phyloP scores from a whole-genome alignment of 208 protist species.

The Crithidia bombi region DNA sequence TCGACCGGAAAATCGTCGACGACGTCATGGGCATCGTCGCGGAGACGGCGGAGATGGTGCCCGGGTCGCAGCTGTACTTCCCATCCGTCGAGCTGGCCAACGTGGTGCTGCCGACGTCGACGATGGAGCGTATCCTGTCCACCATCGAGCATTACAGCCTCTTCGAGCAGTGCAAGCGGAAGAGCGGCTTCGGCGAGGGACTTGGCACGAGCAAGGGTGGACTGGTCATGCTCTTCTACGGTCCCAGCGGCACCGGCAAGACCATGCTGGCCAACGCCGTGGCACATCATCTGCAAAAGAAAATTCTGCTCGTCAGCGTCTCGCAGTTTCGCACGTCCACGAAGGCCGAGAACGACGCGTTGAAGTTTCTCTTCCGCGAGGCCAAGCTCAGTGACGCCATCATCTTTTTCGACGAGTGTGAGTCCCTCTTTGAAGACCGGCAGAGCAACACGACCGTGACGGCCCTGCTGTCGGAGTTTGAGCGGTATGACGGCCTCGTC shows the following conservation, averaged over 20 bases:
- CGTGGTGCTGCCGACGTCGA: conserved; percentile 81
- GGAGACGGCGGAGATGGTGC: conserved; percentile 91
- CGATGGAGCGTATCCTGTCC: conserved; percentile 81
- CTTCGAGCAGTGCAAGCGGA: conserved; percentile 81
- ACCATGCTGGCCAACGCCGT: conserved; percentile 95
- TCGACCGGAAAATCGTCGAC: conserved; percentile 94
- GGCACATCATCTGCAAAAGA: conserved; percentile 85
- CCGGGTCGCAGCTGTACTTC: conserved; percentile 85
- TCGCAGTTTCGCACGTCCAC: conserved; percentile 74
- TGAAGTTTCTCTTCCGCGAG: conserved; percentile 93
- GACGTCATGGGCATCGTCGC: conserved; percentile 89
- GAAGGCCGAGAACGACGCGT: conserved; percentile 66
- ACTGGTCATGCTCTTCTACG: conserved; percentile 93
- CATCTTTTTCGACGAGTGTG: conserved; percentile 95
- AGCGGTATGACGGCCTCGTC: conserved; percentile 90
- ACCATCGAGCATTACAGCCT: conserved; percentile 89
- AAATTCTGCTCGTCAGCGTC: conserved; percentile 88
- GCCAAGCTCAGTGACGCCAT: conserved; percentile 92
- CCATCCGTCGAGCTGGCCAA: conserved; percentile 77
- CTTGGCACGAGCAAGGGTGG: conserved; percentile 65
- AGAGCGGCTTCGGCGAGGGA: conserved; percentile 80
- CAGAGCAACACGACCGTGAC: conserved; percentile 83
- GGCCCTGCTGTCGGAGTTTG: conserved; percentile 90
- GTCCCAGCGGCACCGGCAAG: conserved; percentile 92
- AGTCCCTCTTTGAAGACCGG: conserved; percentile 89